phyloP scores from a whole-genome alignment of 2,329 filamentous ascomycete species.

The Seiridium cupressi region DNA sequence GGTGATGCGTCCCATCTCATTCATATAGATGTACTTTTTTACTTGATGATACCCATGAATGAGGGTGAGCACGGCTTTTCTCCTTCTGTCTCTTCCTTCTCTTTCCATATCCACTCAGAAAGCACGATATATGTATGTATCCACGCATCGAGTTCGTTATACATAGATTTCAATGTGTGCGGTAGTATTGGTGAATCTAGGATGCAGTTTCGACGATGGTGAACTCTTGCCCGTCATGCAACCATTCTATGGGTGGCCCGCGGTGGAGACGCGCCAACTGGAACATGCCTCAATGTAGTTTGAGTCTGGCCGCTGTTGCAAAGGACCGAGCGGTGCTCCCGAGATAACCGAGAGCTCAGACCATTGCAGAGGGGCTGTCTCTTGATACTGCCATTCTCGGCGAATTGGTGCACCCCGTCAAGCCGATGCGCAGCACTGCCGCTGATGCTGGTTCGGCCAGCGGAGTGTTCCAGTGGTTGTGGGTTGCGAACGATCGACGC shows the following conservation, averaged over 20 bases:
- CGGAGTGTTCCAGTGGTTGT: no score
- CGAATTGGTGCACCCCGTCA: neutral
- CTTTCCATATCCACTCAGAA: neutral
- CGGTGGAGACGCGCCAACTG: neutral
- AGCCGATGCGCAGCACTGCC: no score
- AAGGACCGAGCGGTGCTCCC: neutral
- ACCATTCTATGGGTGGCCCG: neutral
- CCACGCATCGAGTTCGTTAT: neutral
- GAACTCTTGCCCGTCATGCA: neutral
- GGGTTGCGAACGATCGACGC: no score
- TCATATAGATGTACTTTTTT: neutral
- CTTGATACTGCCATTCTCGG: neutral
- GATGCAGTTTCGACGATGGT: neutral
- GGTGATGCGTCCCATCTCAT: neutral
- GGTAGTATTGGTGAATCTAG: neutral
- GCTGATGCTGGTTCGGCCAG: no score
- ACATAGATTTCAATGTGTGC: neutral
- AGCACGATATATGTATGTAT: neutral
- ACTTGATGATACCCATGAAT: conserved; percentile 5
- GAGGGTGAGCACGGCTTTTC: neutral
- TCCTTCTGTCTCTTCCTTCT: neutral
- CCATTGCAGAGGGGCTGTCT: neutral
- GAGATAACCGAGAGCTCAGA: neutral
- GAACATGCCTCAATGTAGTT: no score
- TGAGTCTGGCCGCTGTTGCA: neutral